Percentiles rank a stretch among this genome's conserved stretches.
Evolutionary conservation across 768 basidiomycete genomes (phyloP).

Genomic region (Leccinum sublutescens): DNA sequence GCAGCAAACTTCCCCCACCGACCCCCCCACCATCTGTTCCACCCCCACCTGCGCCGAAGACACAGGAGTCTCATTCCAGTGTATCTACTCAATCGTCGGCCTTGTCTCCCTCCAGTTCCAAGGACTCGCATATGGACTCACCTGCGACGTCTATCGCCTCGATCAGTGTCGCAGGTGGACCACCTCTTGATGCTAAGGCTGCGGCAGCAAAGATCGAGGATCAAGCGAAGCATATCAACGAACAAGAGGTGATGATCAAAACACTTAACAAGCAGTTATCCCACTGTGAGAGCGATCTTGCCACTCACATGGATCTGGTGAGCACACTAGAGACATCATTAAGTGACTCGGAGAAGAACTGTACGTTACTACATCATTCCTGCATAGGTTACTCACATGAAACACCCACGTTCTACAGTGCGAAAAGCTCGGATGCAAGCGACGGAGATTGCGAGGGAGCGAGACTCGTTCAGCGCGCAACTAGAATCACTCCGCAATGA

Average conservation of each 20-base stretch:
- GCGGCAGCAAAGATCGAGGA: constrained; percentile 60
- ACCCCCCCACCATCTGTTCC: constrained; percentile 80
- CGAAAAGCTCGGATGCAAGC: constrained; percentile 94
- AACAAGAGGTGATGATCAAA: constrained; percentile 90
- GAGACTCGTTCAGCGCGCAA: constrained; percentile 69
- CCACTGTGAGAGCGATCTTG: constrained; percentile 91
- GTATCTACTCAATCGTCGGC: constrained; percentile 62
- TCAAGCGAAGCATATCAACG: constrained; percentile 71
- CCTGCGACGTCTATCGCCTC: constrained; percentile 59
- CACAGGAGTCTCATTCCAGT: constrained; percentile 51
- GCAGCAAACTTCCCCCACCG: constrained; percentile 80
- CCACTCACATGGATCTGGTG: constrained; percentile 89
- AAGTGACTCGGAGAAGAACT: constrained; percentile 89
- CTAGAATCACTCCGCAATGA: constrained; percentile 68
- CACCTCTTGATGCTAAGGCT: constrained; percentile 53
- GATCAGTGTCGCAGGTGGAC: constrained; percentile 34
- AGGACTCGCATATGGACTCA: constrained; percentile 69
- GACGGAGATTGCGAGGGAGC: constrained; percentile 83
- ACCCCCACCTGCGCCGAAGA: constrained; percentile 75
- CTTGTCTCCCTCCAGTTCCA: constrained; percentile 56
- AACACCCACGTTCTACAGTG: constrained; percentile 43
- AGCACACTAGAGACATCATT: constrained; percentile 80
- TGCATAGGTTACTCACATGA: constrained; percentile 8
- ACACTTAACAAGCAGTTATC: constrained; percentile 90
- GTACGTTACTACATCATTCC: constrained; percentile 47